Base-by-base conservation (phyloP, 2,329 filamentous ascomycete genomes). In the Penicillium decumbens region DNA sequence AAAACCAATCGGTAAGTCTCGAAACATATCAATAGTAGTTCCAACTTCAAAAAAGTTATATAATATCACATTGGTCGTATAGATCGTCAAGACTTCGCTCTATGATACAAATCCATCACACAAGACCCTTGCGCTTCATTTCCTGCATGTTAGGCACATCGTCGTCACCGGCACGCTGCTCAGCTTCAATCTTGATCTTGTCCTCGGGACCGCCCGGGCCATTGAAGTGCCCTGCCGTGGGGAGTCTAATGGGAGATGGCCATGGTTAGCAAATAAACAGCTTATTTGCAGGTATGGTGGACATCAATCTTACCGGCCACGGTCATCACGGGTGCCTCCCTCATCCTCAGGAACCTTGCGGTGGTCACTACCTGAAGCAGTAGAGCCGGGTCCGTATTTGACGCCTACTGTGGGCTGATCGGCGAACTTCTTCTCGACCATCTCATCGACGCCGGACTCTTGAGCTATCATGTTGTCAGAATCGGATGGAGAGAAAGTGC, bases 401-500 rank as follows among this genome's bases (percentile, higher is more conserved):
- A 73, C 65, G 12, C 62, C 59, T 4, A 23, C 20, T 4, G 63
- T 58, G 13, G 52, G 41, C 9, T 23, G 20, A 4, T 69, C 61
- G 10, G 62, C 59, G 60, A 75, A 75, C 46, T 68, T 67, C 43
- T 63, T 60, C 25, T 70, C 61, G 25, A 64, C 71, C 48, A 64
- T 62, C 56, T 67, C 66, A 50, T 75, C 65, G 51, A 75, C 65
- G 25, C 71, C 72, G 20, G 72, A 73, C 53, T 75, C 72, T 20
- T 61, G 41, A 23, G 66, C 70, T 73, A 20, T 23, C 5, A 8
- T 12, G 13, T 10, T 45, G 12, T 54, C 25, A 56, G 50, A 10
- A 35, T 44, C 10, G 20, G 8, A 15, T 10, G 7, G 18, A 37
- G 15, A 24, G 10, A 39, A 23, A 20, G 27, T 4, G 2, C 4